Evolutionary conservation across 1,284 basidiomycete species (phyloP).

Genomic region (Volvariella surrecta): DNA sequence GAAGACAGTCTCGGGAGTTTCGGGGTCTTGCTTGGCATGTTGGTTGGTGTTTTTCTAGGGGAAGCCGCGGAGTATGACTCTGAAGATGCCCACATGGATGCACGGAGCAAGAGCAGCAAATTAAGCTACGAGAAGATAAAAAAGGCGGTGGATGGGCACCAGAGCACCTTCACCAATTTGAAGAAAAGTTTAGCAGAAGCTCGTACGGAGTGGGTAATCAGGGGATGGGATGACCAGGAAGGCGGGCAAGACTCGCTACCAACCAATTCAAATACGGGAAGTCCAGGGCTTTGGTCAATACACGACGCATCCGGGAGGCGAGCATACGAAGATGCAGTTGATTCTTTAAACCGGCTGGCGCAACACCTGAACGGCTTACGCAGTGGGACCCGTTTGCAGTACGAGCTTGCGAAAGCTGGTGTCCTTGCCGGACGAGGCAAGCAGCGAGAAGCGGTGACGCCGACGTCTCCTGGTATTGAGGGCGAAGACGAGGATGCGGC

Average conservation of each 20-base stretch:
- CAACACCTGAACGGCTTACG: slow-evolving; percentile 87
- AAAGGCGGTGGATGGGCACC: slow-evolving; percentile 73
- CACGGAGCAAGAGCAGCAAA: background rate
- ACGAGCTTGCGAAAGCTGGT: slow-evolving; percentile 67
- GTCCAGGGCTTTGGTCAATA: slow-evolving; percentile 13
- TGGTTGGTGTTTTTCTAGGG: slow-evolving; percentile 79
- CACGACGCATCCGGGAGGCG: slow-evolving; percentile 29
- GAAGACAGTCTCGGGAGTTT: slow-evolving; percentile 82
- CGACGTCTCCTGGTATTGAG: slow-evolving; percentile 6
- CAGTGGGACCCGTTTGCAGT: slow-evolving; percentile 76
- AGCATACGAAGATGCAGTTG: slow-evolving; percentile 80
- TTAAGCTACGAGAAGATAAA: slow-evolving; percentile 39
- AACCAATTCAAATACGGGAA: background rate
- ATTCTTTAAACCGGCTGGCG: slow-evolving; percentile 77
- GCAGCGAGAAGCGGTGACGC: slow-evolving; percentile 19
- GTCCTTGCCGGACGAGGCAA: slow-evolving; percentile 36
- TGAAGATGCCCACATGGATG: slow-evolving; percentile 32
- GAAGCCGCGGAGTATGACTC: slow-evolving; percentile 48
- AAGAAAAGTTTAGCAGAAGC: slow-evolving; percentile 82
- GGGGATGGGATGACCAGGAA: slow-evolving; percentile 21
- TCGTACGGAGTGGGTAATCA: slow-evolving; percentile 65
- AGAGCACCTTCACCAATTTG: slow-evolving; percentile 80
- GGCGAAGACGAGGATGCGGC: slow-evolving; percentile 41
- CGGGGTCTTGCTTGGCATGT: slow-evolving; percentile 71
- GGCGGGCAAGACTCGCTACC: slow-evolving; percentile 8